Base-by-base conservation (phyloP, 164 flowering plant genomes). In the Tinospora cordifolia region DNA sequence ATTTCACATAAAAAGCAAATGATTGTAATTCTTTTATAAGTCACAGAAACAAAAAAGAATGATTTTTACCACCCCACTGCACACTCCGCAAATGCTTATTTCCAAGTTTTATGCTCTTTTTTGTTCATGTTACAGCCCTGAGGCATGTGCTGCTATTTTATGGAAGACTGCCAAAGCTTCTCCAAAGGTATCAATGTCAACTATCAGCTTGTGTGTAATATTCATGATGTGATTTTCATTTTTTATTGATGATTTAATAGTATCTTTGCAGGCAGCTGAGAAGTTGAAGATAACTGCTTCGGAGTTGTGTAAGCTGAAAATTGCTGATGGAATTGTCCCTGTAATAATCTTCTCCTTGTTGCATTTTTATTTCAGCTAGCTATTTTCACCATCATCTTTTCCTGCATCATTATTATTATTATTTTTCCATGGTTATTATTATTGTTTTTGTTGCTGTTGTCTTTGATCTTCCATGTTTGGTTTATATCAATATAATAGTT, bases 141-240 rank as follows among this genome's bases (percentile, higher is more conserved):
- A 94, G 80, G 99, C 98, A 73, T 90, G 97, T 83, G 99, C 98
- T 66, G 97, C 99, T 62, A 94, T 94, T 75, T 77, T 92, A 75
- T 94, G 90, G 90, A 94, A 94, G 83, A 80, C 44, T 80, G 84
- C 99, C 71, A 88, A 88, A 81, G 92, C 91, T 69, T 47, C 99
- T 75, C 98, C 99, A 69, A 84, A 86, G 98, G 99, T 94, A 66
- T 68, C n/a, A 46, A 36, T 77, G 63, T 21, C 40, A 60, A 8
- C 41, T 11, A 24, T 57, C 64, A 26, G 40, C 17, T 63, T 40
- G 46, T 72, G 8, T 49, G 22, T 57, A 15, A 51, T 51, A n/a
- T 14, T 41, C 30, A 62, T 17, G 59, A 51, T 51, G 8, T 71
- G 13, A 41, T 26, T 67, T 72, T 36, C 27, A 5, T 74, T 71